A percentile compares a stretch with the other conserved stretches of the same genome.
These are phyloP conservation scores for Celoporthe dispersa DNA, from an alignment of 2,329 filamentous ascomycete genomes.

Conservation along the genomic window DNA sequence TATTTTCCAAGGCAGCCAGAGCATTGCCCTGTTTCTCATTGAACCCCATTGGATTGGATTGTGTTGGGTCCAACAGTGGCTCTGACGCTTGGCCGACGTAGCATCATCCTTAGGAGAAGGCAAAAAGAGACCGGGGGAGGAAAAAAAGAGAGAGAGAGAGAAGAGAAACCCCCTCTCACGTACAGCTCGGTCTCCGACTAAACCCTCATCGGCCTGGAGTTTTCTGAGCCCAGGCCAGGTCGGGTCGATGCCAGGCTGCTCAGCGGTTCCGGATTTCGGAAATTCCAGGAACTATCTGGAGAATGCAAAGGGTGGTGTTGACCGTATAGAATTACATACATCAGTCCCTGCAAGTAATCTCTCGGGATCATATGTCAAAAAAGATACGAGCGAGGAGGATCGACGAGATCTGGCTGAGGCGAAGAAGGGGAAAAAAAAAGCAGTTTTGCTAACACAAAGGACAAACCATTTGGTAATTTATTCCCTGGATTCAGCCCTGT, in stretches of 20 bases:
- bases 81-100: background rate
- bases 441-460: conserved; percentile 27
- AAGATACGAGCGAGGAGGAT: conserved; percentile 17
- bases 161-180: background rate
- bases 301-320: background rate
- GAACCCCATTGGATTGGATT: background rate
- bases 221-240: background rate
- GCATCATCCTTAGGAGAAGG: background rate
- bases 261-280: background rate
- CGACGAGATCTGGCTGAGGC: conserved; percentile 18
- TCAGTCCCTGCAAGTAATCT: background rate
- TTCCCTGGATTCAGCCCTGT: conserved; percentile 26
- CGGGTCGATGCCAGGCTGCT: background rate
- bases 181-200: background rate
- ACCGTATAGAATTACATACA: conserved; percentile 10
- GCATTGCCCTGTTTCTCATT: background rate
- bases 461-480: conserved; percentile 33
- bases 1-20: background rate
- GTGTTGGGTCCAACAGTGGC: background rate
- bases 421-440: conserved; percentile 1
- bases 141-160: no score
- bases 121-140: no score
- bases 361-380: conserved; percentile 10
- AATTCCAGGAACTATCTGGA: background rate
- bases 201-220: background rate